Evolutionary conservation across 2,329 filamentous ascomycete genomes (phyloP).

Genomic region (Lachnellula willkommii): DNA sequence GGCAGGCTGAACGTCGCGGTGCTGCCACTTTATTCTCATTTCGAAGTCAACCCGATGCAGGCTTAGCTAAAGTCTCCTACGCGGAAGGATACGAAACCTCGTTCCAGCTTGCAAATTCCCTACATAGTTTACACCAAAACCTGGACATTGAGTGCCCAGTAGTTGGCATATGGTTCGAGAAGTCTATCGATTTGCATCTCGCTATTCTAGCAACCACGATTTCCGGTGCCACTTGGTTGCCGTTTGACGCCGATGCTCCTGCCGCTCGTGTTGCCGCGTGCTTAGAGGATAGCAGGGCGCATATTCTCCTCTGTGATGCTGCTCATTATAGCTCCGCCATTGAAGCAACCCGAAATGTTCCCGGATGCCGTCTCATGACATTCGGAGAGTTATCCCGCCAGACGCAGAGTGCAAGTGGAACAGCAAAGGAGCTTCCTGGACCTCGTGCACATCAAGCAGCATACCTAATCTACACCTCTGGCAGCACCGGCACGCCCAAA

Average conservation of each 20-base stretch:
- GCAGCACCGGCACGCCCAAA: constrained; percentile 9
- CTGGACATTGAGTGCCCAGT: not conserved
- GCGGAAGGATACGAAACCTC: not conserved
- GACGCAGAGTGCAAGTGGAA: not conserved
- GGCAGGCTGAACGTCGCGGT: not conserved
- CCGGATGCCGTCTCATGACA: not conserved
- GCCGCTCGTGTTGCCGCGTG: not conserved
- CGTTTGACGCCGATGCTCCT: not conserved
- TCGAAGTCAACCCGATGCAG: not conserved
- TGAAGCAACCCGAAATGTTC: not conserved
- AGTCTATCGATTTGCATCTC: constrained; percentile 6
- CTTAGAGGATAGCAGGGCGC: constrained; percentile 1
- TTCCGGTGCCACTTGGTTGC: constrained; percentile 4
- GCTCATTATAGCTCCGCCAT: not conserved
- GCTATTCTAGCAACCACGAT: constrained; percentile 5
- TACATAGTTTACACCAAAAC: not conserved
- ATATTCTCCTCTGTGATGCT: not conserved
- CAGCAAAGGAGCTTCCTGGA: not conserved
- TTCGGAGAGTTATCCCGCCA: not conserved
- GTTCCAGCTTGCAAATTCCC: not conserved
- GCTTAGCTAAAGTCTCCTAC: not conserved
- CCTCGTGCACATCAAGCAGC: constrained; percentile 3
- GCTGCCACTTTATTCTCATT: constrained; percentile 1
- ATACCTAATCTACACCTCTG: constrained; percentile 14
- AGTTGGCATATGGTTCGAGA: constrained; percentile 4